Base-by-base conservation (phyloP, 2,329 filamentous ascomycete species). In the Pseudogymnoascus sp. region DNA sequence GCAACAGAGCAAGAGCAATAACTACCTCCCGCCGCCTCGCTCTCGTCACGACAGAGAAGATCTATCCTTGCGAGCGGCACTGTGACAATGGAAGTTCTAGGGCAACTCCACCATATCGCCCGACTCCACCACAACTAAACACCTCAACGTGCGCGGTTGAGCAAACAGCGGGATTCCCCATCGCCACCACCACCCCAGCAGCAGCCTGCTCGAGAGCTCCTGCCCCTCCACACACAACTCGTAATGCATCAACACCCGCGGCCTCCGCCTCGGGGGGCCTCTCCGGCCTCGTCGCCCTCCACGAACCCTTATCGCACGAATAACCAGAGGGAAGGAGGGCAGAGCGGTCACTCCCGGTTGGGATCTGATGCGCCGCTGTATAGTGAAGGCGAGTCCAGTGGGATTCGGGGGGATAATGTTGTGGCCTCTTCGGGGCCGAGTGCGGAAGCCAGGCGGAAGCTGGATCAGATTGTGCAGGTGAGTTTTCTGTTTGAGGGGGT, bases 381-480 rank as follows among this genome's bases (percentile, higher is more conserved):
- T 26, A 70, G 78, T 66, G 78, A 81, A 37, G 78, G 83, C 64
- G 74, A 80, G 63, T 76, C 79, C 58, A 76, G 75, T 41, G 78
- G 79, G 69, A 75, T 74, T 59, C 78, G 80, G 67, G 77, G 77
- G 29, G 71, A 71, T 66, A 68, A 68, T 59, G 79, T 78, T 10
- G 75, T 79, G 62, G 72, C 74, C 49, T 72, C 78, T 45, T 75
- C 70, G 26, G 78, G 80, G 26, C 83, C 84, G 55, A 84, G 82
- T 62, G 82, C 80, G 69, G 90, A 93, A 68, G 84, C 86, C 4
- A 77, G 88, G 73, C 85, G 83, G 76, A 94, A 94, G 78, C 81
- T 97, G 68, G 94, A 95, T 74, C 92, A 96, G 77, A 94, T 97
- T 71, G 87, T 97, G 70, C 91, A 94, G 83, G 92, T 95, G 78